Percentiles rank a stretch among this genome's conserved stretches.
phyloP scores from a whole-genome alignment of 139 green algal genomes.

The Zygnema cylindricum region DNA sequence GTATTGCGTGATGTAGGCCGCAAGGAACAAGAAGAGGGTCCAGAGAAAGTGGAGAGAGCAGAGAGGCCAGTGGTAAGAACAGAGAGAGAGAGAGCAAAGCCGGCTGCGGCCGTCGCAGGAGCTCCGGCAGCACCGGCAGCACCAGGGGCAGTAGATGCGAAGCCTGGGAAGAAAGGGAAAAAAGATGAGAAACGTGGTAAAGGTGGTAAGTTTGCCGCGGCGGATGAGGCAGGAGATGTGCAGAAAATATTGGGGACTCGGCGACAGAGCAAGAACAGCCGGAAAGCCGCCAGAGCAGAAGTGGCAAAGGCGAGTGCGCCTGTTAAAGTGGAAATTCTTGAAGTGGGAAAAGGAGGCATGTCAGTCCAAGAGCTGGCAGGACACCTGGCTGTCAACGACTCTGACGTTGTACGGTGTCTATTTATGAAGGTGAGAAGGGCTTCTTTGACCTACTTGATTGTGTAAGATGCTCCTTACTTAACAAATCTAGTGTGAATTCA shows the following conservation, averaged over 20 bases:
- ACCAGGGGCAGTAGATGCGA: not conserved
- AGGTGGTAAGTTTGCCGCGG: not conserved
- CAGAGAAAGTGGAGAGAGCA: not conserved
- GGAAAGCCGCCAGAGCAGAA: conserved; percentile 26
- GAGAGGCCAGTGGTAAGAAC: too few relatives aligned
- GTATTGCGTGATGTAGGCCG: not conserved
- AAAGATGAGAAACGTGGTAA: not conserved
- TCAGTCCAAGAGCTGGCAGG: conserved; percentile 81
- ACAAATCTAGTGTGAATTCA: too few relatives aligned
- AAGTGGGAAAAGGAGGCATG: conserved; percentile 90
- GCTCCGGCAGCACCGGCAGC: not conserved
- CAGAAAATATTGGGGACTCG: conserved; percentile 26
- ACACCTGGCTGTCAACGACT: conserved; percentile 77
- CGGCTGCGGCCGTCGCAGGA: not conserved
- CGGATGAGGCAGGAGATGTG: not conserved
- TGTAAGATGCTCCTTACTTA: too few relatives aligned
- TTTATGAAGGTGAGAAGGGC: conserved; percentile 92
- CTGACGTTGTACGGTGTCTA: conserved; percentile 87
- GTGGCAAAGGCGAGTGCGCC: conserved; percentile 46
- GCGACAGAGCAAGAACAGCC: conserved; percentile 47
- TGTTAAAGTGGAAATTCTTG: conserved; percentile 85
- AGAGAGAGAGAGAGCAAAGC: too few relatives aligned
- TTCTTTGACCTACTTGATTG: too few relatives aligned
- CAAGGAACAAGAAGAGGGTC: not conserved
- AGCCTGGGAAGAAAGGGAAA: not conserved